Base-by-base conservation (phyloP, 108 stramenopile genomes). In the Cyclotella choctawhatcheeana region DNA sequence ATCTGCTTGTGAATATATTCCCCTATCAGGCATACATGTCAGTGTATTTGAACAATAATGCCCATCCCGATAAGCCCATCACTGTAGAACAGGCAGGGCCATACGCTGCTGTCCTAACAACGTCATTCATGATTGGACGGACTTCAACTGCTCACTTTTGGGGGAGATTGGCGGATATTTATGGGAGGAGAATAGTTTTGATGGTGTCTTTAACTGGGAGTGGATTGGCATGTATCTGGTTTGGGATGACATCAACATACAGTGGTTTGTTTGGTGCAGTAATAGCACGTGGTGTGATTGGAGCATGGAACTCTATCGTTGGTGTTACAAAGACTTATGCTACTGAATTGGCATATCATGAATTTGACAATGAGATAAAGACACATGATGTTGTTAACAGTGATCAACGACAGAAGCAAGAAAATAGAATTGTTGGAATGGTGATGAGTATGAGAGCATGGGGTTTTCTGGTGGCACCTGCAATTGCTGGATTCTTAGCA, bases 1-100 rank as follows among this genome's bases (percentile, higher is more conserved):
- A 84, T 52, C 77, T 85, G 0, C 65, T 89, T 20, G 77, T 89
- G 7, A 77, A 71, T 22, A 83, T 89, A 1, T 88, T 92, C 63
- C 91, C 91, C 3, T 92, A 92, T 58, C 69, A 81, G 2, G 91
- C 86, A 0, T 89, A 77, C 67, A 79, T 92, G 87, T 77, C 76
- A 0, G 77, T 92, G 29, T 54, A 79, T 40, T 50, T 72, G 2
- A 44, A 58, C 58, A 60, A 72, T 18, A 30, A 35, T 34, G 40
- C 26, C 29, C 2, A 64, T 21, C 0, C 27, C 29, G 54, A 43
- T 16, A 33, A 58, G 30, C 24, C 32, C 29, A 53, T 64, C 31
- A 66, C 31, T 26, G 51, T 29, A 18, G 88, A 90, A 64, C 81
- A 62, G 22, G 85, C 79, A 12, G 91, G 91, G 3, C 64, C 77